These are phyloP conservation scores for Chamaenerion angustifolium DNA, from an alignment of 345 rosid genomes.

Conservation along the genomic window DNA sequence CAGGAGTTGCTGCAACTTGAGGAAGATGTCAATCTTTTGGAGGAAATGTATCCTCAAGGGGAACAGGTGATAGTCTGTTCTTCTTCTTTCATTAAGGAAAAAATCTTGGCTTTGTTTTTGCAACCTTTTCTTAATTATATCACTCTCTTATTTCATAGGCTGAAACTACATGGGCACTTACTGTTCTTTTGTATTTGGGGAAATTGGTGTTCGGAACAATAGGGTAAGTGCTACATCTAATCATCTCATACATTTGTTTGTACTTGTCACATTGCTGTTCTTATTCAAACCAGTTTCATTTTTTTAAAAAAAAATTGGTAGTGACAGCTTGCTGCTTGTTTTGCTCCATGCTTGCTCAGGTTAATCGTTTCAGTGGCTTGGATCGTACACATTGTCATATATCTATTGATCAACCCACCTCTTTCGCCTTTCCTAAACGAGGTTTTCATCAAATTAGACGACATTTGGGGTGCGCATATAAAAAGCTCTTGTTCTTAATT, in stretches of 20 bases:
- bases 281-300: no score
- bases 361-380: slow-evolving; percentile 91
- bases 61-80: slow-evolving; percentile 48
- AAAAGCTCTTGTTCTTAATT: not conserved
- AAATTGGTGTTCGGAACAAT: slow-evolving; percentile 73
- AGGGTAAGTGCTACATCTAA: slow-evolving; percentile 45
- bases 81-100: not conserved
- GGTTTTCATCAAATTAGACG: slow-evolving; percentile 96
- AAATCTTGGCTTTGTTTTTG: not conserved
- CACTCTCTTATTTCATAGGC: slow-evolving; percentile 34
- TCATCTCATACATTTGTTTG: not conserved
- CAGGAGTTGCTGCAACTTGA: slow-evolving; percentile 90
- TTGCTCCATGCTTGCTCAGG: slow-evolving; percentile 20
- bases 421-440: slow-evolving; percentile 84
- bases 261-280: no score
- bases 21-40: slow-evolving; percentile 93
- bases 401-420: slow-evolving; percentile 73
- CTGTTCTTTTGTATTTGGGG: slow-evolving; percentile 87
- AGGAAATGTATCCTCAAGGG: slow-evolving; percentile 98
- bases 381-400: slow-evolving; percentile 83
- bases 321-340: not conserved
- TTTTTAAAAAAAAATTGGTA: no score
- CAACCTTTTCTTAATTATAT: not conserved
- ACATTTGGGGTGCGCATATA: slow-evolving; percentile 54
- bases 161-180: slow-evolving; percentile 93